Conservation (phyloP, 2,329 filamentous ascomycete genomes). For the Trichoderma semiorbis region DNA sequence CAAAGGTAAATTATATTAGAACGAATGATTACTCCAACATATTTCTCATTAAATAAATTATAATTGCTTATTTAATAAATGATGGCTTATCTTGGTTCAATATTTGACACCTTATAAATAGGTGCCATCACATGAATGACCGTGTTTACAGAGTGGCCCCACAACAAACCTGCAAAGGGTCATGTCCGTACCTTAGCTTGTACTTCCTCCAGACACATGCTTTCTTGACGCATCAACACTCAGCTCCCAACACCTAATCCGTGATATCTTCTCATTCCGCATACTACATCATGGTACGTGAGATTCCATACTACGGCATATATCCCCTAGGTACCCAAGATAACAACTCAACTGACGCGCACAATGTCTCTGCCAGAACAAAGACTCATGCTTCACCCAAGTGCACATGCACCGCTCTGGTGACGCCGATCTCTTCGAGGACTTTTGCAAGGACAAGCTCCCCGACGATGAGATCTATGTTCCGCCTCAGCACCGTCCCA, state of each 20-base stretch:
- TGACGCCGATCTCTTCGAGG: conserved; percentile 76
- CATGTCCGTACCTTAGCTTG: not conserved
- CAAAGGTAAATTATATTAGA: not conserved
- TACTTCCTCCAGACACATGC: not conserved
- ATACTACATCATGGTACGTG: not conserved
- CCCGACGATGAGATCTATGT: conserved; percentile 80
- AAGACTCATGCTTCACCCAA: conserved; percentile 72
- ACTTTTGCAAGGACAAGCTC: conserved; percentile 67
- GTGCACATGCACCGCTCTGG: conserved; percentile 70
- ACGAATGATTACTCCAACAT: not conserved
- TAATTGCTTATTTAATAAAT: not conserved
- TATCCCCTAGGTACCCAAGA: too few species aligned
- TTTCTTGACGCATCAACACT: not conserved
- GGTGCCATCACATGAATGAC: not conserved
- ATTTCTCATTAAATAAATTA: not conserved
- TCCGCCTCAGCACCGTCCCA: conserved; percentile 72
- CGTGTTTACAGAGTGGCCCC: not conserved
- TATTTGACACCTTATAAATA: not conserved
- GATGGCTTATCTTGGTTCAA: not conserved
- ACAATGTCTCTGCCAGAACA: conserved; percentile 46
- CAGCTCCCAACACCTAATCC: not conserved
- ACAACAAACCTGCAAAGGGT: not conserved
- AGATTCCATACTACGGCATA: not conserved
- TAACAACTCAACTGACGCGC: not conserved
- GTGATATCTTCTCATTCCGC: not conserved